phyloP scores from a whole-genome alignment of 768 basidiomycete species.

The Pleurotus salmoneostramineus region DNA sequence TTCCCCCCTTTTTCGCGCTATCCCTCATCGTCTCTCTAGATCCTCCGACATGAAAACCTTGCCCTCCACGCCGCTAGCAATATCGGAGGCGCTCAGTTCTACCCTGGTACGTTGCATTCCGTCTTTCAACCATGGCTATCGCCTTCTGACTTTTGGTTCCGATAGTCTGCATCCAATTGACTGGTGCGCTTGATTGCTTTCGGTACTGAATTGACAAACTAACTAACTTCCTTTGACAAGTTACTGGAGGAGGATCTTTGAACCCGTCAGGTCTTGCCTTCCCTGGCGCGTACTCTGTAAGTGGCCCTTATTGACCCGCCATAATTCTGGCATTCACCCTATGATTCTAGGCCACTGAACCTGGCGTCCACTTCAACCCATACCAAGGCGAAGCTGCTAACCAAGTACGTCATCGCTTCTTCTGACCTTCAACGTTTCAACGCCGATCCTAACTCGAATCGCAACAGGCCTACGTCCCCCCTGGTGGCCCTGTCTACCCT shows the following conservation, averaged over 20 bases:
- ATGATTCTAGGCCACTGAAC: constrained; percentile 23
- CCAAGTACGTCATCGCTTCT: constrained; percentile 14
- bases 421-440: neutral
- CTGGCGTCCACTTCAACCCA: constrained; percentile 29
- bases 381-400: constrained; percentile 33
- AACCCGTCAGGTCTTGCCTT: constrained; percentile 32
- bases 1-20: neutral
- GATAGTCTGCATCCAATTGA: constrained; percentile 33
- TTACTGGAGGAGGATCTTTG: constrained; percentile 30
- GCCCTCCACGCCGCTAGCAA: constrained; percentile 29
- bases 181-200: constrained; percentile 13
- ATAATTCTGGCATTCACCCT: too few relatives aligned
- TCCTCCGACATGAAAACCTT: constrained; percentile 36
- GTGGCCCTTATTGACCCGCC: too few relatives aligned
- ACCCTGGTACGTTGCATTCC: constrained; percentile 16
- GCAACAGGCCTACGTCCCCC: constrained; percentile 22
- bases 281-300: constrained; percentile 30
- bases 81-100: constrained; percentile 33
- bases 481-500: constrained; percentile 28
- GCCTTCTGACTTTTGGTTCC: neutral
- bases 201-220: neutral
- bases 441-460: neutral
- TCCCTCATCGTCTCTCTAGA: constrained; percentile 12
- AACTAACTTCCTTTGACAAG: constrained; percentile 10
- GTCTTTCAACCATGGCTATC: neutral